These are phyloP conservation scores for Syncephalastrum contaminatum DNA, from an alignment of 371 early-diverging fungal species.

Conservation along the genomic window DNA sequence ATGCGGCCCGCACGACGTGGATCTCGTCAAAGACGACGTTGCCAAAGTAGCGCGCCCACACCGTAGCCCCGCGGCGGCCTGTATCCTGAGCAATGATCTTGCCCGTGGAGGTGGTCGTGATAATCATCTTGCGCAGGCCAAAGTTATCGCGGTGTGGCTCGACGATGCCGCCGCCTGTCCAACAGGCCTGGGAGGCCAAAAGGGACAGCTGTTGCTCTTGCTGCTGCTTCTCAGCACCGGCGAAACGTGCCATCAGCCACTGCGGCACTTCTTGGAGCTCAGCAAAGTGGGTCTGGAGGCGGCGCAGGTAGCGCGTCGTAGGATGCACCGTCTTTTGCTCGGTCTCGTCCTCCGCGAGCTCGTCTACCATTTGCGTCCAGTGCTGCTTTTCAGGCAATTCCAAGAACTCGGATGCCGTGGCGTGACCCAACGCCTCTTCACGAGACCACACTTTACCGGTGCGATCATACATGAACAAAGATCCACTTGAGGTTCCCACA, in stretches of 20 bases:
- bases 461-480: slow-evolving; percentile 54
- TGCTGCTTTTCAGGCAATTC: slow-evolving; percentile 78
- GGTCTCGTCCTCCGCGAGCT: slow-evolving; percentile 55
- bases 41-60: slow-evolving; percentile 68
- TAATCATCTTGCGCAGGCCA: slow-evolving; percentile 82
- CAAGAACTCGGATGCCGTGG: slow-evolving; percentile 70
- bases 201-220: slow-evolving; percentile 16
- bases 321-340: slow-evolving; percentile 40
- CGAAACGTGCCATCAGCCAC: slow-evolving; percentile 25
- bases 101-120: slow-evolving; percentile 77
- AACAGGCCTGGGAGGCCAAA: slow-evolving; percentile 33
- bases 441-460: slow-evolving; percentile 68
- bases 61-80: slow-evolving; percentile 62
- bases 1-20: slow-evolving; percentile 59
- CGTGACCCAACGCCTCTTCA: slow-evolving; percentile 79
- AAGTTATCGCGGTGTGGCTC: slow-evolving; percentile 71
- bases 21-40: slow-evolving; percentile 51
- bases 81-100: slow-evolving; percentile 85
- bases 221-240: not conserved
- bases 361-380: slow-evolving; percentile 77
- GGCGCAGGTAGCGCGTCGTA: slow-evolving; percentile 68
- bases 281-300: slow-evolving; percentile 53
- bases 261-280: slow-evolving; percentile 44
- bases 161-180: slow-evolving; percentile 11
- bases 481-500: slow-evolving; percentile 55